Conservation (phyloP, 2,329 filamentous ascomycete species). For the Lecanicillium sp. region DNA sequence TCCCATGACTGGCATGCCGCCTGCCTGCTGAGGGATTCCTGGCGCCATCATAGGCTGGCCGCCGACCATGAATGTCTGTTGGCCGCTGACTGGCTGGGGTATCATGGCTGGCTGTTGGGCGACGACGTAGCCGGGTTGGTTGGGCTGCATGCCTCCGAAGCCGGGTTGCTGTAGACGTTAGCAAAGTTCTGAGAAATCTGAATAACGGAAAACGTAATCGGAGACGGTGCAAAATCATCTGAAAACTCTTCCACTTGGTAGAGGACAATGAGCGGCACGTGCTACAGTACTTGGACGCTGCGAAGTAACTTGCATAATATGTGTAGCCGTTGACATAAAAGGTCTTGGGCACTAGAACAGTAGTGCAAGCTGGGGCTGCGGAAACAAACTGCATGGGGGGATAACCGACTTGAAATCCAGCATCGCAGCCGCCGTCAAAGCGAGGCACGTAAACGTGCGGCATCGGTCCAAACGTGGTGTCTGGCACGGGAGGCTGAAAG, state of each 20-base stretch:
- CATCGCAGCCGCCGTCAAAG: constrained; percentile 29
- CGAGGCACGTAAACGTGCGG: constrained; percentile 49
- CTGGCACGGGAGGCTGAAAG: constrained; percentile 52
- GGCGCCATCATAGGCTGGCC: constrained; percentile 13
- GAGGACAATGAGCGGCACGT: too few species aligned
- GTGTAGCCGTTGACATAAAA: constrained; percentile 22
- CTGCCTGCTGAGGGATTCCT: constrained; percentile 6
- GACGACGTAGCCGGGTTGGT: constrained; percentile 22
- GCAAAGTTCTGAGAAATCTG: not conserved
- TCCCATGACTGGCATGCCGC: constrained; percentile 10
- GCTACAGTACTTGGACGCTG: too few species aligned
- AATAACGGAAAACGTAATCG: too few species aligned
- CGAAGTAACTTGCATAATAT: constrained; percentile 32
- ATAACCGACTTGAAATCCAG: constrained; percentile 25
- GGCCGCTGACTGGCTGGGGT: constrained; percentile 7
- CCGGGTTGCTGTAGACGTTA: constrained; percentile 21
- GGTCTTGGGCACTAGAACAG: constrained; percentile 24
- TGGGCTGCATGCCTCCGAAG: constrained; percentile 19
- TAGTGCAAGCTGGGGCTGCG: constrained; percentile 15
- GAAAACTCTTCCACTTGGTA: too few species aligned
- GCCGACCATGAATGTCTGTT: constrained; percentile 26
- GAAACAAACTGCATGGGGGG: constrained; percentile 21
- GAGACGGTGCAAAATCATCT: too few species aligned
- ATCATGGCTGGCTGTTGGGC: constrained; percentile 24
- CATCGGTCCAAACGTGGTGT: constrained; percentile 48